Base-by-base conservation (phyloP, 768 basidiomycete genomes). In the Tricholoma flavovirens region DNA sequence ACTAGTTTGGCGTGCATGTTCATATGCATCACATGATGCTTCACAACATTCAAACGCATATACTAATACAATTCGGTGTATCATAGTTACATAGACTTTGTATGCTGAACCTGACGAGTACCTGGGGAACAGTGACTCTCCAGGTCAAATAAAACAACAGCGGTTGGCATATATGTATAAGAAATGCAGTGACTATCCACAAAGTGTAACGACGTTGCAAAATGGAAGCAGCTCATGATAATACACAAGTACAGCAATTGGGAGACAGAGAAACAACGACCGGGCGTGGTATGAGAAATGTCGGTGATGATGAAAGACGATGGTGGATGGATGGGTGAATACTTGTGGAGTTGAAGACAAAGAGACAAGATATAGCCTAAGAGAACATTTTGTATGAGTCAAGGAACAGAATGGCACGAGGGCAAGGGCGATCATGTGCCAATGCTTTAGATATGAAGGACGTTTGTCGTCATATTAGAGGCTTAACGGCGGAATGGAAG, bases 401-500 rank as follows among this genome's bases (percentile, higher is more conserved):
- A 21, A 52, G 11, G 49, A 15, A 30, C 11, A 15, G 38, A 32
- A 21, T 2, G 38, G 51, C 30, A 30, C 3, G 32, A 35, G 14
- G 3, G 24, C 24, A n/a, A 29, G 21, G 15, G 15, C 38, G 17
- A 40, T 17, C 12, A 24, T 8, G 22, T 45, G 43, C 29, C 46
- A 17, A 49, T 15, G 11, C 15, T 7, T 19, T 19, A 42, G 8
- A 9, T 29, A n/a, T 30, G 14, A 40, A 24, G 24, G 11, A 49
- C 3, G 36, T 21, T 35, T 40, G n/a, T 17, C 8, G 40, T 42
- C 40, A 14, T 26, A 10, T 59, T 52, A 66, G 48, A 66, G 49
- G 52, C 59, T 66, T 51, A 63, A 57, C 29, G 65, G 65, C 5
- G 65, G 65, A 11, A 66, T 62, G 7, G 62, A 59, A 11, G 60